Percentiles rank a stretch among this genome's conserved stretches.
Evolutionary conservation across 2,329 filamentous ascomycete genomes (phyloP).

Genomic region (Sclerotiophoma versabilis): DNA sequence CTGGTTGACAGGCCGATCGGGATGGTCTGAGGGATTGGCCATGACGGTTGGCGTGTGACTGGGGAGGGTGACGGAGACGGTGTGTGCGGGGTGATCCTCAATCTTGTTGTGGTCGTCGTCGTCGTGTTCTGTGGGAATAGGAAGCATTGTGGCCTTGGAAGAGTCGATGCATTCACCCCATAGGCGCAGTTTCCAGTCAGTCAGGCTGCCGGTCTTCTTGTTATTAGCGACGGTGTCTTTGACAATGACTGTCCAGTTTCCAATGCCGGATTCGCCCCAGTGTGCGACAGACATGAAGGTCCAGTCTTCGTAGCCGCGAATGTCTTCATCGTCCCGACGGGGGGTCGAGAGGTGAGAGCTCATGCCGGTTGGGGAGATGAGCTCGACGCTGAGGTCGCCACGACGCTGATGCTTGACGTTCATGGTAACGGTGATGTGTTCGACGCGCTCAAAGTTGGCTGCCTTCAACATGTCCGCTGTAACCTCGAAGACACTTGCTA

Average conservation of each 20-base stretch:
- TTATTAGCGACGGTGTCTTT: conserved; percentile 81
- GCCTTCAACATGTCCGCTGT: conserved; percentile 79
- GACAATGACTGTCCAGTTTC: conserved; percentile 89
- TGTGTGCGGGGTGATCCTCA: conserved; percentile 63
- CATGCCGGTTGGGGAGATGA: conserved; percentile 82
- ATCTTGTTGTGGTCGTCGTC: conserved; percentile 79
- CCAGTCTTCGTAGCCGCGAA: conserved; percentile 86
- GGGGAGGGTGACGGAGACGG: conserved; percentile 62
- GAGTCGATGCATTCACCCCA: conserved; percentile 90
- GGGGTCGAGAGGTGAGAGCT: conserved; percentile 83
- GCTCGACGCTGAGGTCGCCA: conserved; percentile 90
- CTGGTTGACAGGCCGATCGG: conserved; percentile 63
- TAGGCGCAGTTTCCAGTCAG: conserved; percentile 91
- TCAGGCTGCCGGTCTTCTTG: conserved; percentile 76
- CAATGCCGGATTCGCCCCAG: conserved; percentile 89
- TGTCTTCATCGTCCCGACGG: conserved; percentile 71
- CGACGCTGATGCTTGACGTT: conserved; percentile 87
- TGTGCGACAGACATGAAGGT: conserved; percentile 99
- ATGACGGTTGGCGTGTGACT: conserved; percentile 56
- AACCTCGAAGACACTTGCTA: conserved; percentile 82
- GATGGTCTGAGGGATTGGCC: conserved; percentile 56
- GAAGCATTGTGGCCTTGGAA: conserved; percentile 74
- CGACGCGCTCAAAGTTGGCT: conserved; percentile 84
- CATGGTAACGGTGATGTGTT: conserved; percentile 98
- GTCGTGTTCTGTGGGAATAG: conserved; percentile 82